These are phyloP conservation scores for Aspergillus pseudonomiae DNA, from an alignment of 2,329 filamentous ascomycete genomes.

Conservation along the genomic window DNA sequence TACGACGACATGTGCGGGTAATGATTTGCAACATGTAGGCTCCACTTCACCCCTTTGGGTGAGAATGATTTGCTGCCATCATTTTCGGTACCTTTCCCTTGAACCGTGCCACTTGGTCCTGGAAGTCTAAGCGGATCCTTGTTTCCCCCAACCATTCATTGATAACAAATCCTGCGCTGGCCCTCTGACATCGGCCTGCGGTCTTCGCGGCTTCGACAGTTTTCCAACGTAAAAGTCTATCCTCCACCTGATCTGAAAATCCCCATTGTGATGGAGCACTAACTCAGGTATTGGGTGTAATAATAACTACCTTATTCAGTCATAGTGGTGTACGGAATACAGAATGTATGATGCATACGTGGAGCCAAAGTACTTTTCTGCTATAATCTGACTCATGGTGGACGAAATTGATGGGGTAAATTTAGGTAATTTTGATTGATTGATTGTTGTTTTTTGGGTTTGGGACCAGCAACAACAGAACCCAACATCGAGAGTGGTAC, in stretches of 20 bases:
- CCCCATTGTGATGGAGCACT: neutral
- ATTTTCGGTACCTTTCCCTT: constrained; percentile 21
- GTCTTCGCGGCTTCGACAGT: constrained; percentile 19
- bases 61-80: constrained; percentile 17
- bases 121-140: constrained; percentile 11
- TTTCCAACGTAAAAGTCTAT: constrained; percentile 16
- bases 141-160: constrained; percentile 9
- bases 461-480: neutral
- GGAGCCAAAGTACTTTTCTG: neutral
- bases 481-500: neutral
- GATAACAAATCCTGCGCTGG: constrained; percentile 11
- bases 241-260: constrained; percentile 13
- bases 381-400: neutral
- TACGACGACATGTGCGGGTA: constrained; percentile 23
- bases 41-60: constrained; percentile 9
- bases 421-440: neutral
- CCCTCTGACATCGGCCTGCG: constrained; percentile 4
- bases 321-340: neutral
- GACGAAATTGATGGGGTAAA: neutral
- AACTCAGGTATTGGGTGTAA: neutral
- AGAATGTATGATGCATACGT: neutral
- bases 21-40: constrained; percentile 26
- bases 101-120: constrained; percentile 22
- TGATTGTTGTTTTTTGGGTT: neutral
- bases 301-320: neutral